These are phyloP conservation scores for Colletotrichum lupini DNA, from an alignment of 2,329 filamentous ascomycete genomes.

Conservation along the genomic window DNA sequence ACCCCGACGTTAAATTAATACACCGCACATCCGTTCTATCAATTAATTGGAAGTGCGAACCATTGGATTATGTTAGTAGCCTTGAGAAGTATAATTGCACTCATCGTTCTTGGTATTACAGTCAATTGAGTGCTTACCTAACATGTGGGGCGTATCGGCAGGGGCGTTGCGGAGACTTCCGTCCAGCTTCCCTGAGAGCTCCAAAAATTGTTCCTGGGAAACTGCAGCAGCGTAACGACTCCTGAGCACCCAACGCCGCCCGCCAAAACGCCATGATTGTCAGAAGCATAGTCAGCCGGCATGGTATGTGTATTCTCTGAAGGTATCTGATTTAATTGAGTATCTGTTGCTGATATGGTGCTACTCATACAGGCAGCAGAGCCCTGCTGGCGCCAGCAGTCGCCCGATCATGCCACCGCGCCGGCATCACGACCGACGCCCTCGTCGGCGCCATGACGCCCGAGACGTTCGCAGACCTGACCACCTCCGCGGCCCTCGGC, in stretches of 20 bases:
- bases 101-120: not conserved
- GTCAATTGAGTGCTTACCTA: constrained; percentile 21
- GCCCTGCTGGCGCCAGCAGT: constrained; percentile 57
- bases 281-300: constrained; percentile 64
- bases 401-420: constrained; percentile 52
- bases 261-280: constrained; percentile 62
- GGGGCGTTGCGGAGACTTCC: constrained; percentile 22
- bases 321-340: not conserved
- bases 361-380: constrained; percentile 58
- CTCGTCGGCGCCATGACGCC: constrained; percentile 40
- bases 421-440: constrained; percentile 48
- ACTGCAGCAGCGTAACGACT: constrained; percentile 53
- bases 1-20: constrained; percentile 37
- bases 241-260: constrained; percentile 46
- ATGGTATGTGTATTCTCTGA: constrained; percentile 51
- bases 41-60: not conserved
- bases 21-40: constrained; percentile 14
- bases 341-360: not conserved
- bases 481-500: constrained; percentile 35
- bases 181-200: constrained; percentile 22
- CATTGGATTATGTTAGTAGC: not conserved
- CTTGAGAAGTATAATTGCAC: not conserved
- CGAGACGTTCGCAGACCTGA: constrained; percentile 38
- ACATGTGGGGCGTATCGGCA: not conserved
- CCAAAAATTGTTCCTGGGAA: constrained; percentile 36